Evolutionary conservation across 1,284 basidiomycete genomes (phyloP).

Genomic region (Vanrija sp.): DNA sequence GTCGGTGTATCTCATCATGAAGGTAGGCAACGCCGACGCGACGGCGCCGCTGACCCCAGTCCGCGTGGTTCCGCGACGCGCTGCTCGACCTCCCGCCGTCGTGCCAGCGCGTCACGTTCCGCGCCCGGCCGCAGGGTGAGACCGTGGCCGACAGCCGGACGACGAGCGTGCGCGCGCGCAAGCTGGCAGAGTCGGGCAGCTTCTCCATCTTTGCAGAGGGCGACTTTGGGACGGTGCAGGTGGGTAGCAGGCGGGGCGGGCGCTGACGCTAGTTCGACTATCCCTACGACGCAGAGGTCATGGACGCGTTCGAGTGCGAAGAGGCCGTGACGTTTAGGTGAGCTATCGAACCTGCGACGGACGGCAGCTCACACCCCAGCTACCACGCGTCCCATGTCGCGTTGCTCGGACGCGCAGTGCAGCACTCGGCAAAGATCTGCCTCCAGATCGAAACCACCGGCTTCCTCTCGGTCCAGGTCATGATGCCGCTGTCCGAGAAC

Average conservation of each 20-base stretch:
- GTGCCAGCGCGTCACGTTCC: slow-evolving; percentile 74
- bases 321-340: slow-evolving; percentile 69
- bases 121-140: slow-evolving; percentile 56
- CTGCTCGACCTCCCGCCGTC: slow-evolving; percentile 83
- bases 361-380: slow-evolving; percentile 49
- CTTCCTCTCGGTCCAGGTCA: slow-evolving; percentile 75
- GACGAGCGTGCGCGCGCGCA: slow-evolving; percentile 5
- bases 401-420: slow-evolving; percentile 66
- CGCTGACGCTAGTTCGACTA: slow-evolving; percentile 71
- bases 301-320: slow-evolving; percentile 79
- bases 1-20: slow-evolving; percentile 77
- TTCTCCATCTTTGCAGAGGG: slow-evolving; percentile 73
- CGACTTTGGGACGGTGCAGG: slow-evolving; percentile 77
- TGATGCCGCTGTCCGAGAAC: slow-evolving; percentile 59
- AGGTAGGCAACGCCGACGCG: slow-evolving; percentile 54
- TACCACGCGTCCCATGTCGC: slow-evolving; percentile 73
- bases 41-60: slow-evolving; percentile 53
- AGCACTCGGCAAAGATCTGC: slow-evolving; percentile 77
- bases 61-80: slow-evolving; percentile 85
- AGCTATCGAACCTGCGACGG: slow-evolving; percentile 16
- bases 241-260: slow-evolving; percentile 38
- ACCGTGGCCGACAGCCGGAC: slow-evolving; percentile 13
- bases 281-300: slow-evolving; percentile 79
- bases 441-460: slow-evolving; percentile 76
- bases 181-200: slow-evolving; percentile 52